Percentiles rank a stretch among this genome's conserved stretches.
Evolutionary conservation across 73 alveolate genomes (phyloP).

Genomic region (Paramecium octaurelia): DNA sequence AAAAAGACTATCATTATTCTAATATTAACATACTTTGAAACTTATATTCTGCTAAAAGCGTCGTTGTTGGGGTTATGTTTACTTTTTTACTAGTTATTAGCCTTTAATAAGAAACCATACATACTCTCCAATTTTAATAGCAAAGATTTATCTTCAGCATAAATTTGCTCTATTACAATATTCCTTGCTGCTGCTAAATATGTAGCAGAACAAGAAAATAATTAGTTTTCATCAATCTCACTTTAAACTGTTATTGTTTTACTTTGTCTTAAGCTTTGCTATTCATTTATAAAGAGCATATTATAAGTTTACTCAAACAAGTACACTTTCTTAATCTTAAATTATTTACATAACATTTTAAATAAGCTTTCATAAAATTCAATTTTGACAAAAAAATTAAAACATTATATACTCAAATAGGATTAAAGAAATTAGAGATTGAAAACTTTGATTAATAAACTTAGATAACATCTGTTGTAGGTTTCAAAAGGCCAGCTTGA

Average conservation of each 20-base stretch:
- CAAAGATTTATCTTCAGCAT: background rate
- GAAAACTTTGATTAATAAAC: too few species aligned
- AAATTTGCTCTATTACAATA: background rate
- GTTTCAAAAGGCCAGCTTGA: too few species aligned
- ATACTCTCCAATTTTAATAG: background rate
- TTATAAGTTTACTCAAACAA: background rate
- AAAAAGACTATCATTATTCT: background rate
- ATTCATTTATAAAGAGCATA: background rate
- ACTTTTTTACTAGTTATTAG: background rate
- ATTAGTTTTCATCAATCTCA: background rate
- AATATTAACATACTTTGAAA: background rate
- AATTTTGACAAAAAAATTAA: too few species aligned
- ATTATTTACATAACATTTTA: too few species aligned
- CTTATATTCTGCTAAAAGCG: background rate
- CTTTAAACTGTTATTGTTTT: background rate
- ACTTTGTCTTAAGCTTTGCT: background rate
- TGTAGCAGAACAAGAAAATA: background rate
- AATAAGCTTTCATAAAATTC: too few species aligned
- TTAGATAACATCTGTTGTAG: too few species aligned
- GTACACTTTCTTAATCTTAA: background rate
- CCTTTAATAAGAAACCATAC: background rate
- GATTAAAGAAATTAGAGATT: too few species aligned
- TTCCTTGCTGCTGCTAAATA: background rate
- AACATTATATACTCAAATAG: too few species aligned
- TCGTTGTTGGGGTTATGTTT: background rate